Base-by-base conservation (phyloP, 2,329 filamentous ascomycete genomes). In the Xenoacremonium recifei region DNA sequence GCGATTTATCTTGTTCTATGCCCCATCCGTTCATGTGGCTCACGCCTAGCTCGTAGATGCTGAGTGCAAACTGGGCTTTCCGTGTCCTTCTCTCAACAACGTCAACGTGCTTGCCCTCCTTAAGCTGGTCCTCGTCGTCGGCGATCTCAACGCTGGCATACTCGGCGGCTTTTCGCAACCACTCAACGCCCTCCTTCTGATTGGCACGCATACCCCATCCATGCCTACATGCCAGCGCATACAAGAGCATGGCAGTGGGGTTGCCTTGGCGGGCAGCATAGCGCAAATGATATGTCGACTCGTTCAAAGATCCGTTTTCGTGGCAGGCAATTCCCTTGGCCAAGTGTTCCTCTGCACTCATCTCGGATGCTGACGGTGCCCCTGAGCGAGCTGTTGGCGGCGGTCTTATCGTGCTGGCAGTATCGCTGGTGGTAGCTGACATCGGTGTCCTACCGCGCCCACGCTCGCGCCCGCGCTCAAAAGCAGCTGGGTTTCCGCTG, bases 1-100 rank as follows among this genome's bases (percentile, higher is more conserved):
- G 76, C 5, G 79, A 70, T 63, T 93, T 95, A 62, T 99, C 93
- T 66, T 95, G 90, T 54, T 92, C 83, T 29, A 95, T 95, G 13
- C 93, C 93, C 93, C 93, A 99, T 5, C 93, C 93, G 57, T 99
- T 96, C 82, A 96, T 90, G 62, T 97, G 92, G 61, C 89, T 95
- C 19, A 96, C 90, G 4, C 93, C 93, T 18, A 99, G 76, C 68
- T 99, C 93, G 57, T 99, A 99, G 40, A 97, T 91, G 57, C 90
- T 93, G 33, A 97, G 75, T 1, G 92, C 93, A 64, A 97, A 96
- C 59, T 97, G 92, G 10, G 91, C 91, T 59, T 90, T 89, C 49
- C 90, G 84, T 5, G 88, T 85, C 65, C 91, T 93, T 53, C 81
- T 80, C 63, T 92, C 88, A 20, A 80, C 59, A 6, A 82, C 64